A percentile compares a stretch with the other conserved stretches of the same genome.
phyloP scores from a whole-genome alignment of 164 flowering plant species.

The Euptelea pleiosperma region DNA sequence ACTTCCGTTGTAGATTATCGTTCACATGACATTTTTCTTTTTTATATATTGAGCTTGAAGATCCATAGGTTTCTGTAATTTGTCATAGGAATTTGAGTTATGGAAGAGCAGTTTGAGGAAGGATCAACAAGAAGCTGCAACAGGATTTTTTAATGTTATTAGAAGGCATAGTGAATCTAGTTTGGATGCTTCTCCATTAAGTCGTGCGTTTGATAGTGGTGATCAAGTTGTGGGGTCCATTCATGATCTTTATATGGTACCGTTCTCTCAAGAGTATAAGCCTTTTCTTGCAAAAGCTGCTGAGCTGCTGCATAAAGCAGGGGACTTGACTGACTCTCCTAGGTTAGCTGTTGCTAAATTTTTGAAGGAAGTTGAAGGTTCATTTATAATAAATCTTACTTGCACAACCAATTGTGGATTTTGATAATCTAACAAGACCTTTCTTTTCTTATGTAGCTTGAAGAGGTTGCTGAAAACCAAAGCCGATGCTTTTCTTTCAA shows the following conservation, averaged over 20 bases:
- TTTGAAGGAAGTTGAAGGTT: not conserved
- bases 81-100: constrained; percentile 69
- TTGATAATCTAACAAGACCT: not conserved
- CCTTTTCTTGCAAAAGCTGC: constrained; percentile 57
- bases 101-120: constrained; percentile 63
- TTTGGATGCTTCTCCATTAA: constrained; percentile 29
- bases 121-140: constrained; percentile 56
- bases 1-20: not conserved
- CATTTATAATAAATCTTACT: not conserved
- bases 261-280: constrained; percentile 64
- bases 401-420: not conserved
- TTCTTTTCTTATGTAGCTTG: constrained; percentile 51
- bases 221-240: constrained; percentile 14
- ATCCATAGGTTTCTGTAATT: constrained; percentile 12
- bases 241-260: constrained; percentile 58
- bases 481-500: constrained; percentile 89
- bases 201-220: constrained; percentile 10
- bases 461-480: constrained; percentile 74
- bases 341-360: constrained; percentile 40
- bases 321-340: constrained; percentile 58
- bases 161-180: constrained; percentile 56
- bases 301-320: constrained; percentile 80
- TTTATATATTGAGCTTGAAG: not conserved
- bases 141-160: constrained; percentile 72
- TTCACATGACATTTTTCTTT: not conserved